These are phyloP conservation scores for Thermochaetoides dissita DNA, from an alignment of 2,329 filamentous ascomycete genomes.

Conservation along the genomic window DNA sequence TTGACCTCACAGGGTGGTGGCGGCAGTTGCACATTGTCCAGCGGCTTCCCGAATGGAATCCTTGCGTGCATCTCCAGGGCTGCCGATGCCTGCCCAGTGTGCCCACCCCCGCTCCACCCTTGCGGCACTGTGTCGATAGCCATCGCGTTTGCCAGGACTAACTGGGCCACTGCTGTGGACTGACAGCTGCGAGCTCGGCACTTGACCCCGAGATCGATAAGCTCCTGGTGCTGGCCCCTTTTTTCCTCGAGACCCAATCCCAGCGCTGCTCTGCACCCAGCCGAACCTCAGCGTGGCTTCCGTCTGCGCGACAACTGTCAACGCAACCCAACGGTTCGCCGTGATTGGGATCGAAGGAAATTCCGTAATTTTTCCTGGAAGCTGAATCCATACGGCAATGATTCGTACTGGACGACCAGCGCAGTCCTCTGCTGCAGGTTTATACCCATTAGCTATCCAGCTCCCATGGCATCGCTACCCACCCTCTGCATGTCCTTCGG, in stretches of 20 bases:
- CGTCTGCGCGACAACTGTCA: neutral
- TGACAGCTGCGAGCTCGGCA: neutral
- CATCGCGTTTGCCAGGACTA: no score
- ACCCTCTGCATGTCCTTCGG: no score
- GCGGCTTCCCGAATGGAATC: neutral
- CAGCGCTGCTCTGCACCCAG: no score
- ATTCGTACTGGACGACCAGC: no score
- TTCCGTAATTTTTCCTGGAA: neutral
- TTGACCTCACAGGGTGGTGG: neutral
- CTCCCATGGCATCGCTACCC: neutral
- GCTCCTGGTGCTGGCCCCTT: neutral
- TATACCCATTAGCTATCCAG: neutral
- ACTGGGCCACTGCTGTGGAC: no score
- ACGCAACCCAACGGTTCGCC: neutral
- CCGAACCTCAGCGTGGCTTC: no score
- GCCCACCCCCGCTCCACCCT: constrained; percentile 1
- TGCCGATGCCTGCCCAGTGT: neutral
- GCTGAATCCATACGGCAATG: no score
- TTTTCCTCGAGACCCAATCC: no score
- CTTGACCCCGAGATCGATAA: constrained; percentile 6
- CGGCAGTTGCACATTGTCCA: no score
- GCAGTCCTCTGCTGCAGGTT: neutral
- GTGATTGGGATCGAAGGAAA: neutral
- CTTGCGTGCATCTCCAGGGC: constrained; percentile 1
- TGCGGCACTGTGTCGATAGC: constrained; percentile 6